phyloP scores from a whole-genome alignment of 176 grass and related monocot genomes.

The Ensete ventricosum region DNA sequence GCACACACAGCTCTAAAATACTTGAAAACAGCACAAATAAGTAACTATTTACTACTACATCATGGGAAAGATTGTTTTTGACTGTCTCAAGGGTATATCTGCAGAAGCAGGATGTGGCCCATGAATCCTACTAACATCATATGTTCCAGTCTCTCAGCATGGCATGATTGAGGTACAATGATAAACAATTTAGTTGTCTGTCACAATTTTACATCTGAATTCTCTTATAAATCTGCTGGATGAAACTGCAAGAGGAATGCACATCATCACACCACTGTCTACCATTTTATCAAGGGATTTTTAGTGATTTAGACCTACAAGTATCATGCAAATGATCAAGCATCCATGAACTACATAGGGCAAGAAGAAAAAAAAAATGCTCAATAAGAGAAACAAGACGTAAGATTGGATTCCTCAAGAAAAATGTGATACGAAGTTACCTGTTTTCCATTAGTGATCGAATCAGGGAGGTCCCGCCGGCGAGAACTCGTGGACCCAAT shows the following conservation, averaged over 20 bases:
- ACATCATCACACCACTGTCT: too few species aligned
- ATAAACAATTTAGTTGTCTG: too few species aligned
- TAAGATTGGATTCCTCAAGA: not conserved
- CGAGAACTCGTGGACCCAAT: slow-evolving; percentile 67
- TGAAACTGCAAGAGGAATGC: not conserved
- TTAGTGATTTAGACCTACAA: too few species aligned
- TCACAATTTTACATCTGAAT: not conserved
- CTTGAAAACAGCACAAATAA: not conserved
- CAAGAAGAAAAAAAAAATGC: too few species aligned
- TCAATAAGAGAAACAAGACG: not conserved
- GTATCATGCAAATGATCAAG: too few species aligned
- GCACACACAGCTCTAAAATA: not conserved
- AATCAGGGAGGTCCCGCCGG: slow-evolving; percentile 68
- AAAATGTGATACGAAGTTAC: slow-evolving; percentile 20
- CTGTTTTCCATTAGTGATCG: slow-evolving; percentile 42
- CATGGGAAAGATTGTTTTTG: not conserved
- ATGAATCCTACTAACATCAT: not conserved
- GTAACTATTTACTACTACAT: not conserved
- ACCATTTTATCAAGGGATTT: too few species aligned
- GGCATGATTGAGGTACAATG: not conserved
- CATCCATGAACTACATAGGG: too few species aligned
- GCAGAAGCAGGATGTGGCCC: not conserved
- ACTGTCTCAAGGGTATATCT: not conserved
- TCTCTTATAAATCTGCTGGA: not conserved
- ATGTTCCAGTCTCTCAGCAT: not conserved